A percentile compares a stretch with the other conserved stretches of the same genome.
Evolutionary conservation across 2,329 filamentous ascomycete genomes (phyloP).

Genomic region (Metarhizium robertsii): DNA sequence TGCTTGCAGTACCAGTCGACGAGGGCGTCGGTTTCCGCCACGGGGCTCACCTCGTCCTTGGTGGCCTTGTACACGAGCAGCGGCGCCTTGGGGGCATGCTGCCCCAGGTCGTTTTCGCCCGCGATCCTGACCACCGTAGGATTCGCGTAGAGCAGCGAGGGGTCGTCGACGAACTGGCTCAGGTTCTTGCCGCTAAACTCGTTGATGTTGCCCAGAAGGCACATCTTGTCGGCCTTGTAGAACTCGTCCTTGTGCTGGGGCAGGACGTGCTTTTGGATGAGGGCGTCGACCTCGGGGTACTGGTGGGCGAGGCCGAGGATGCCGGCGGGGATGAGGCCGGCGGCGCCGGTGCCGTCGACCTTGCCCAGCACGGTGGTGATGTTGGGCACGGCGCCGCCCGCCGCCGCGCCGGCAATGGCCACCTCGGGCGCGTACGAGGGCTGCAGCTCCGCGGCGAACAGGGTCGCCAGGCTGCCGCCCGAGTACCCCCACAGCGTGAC

Average conservation of each 20-base stretch:
- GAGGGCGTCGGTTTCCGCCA: background rate
- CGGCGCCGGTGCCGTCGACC: conserved; percentile 9
- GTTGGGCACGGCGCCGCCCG: conserved; percentile 15
- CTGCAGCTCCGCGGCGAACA: conserved; percentile 17
- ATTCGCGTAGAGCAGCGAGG: background rate
- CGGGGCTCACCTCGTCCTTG: conserved; percentile 1
- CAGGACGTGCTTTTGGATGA: conserved; percentile 11
- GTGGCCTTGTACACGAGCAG: conserved; percentile 2
- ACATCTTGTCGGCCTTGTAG: conserved; percentile 16
- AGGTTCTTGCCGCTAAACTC: conserved; percentile 26
- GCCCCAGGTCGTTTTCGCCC: background rate
- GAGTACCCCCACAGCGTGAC: conserved; percentile 35
- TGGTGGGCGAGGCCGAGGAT: conserved; percentile 14
- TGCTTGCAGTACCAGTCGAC: background rate
- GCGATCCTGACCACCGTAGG: background rate
- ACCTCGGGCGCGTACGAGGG: conserved; percentile 16
- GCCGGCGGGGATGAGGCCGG: conserved; percentile 14
- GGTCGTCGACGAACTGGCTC: conserved; percentile 28
- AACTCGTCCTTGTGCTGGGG: conserved; percentile 18
- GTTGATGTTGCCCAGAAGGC: conserved; percentile 13
- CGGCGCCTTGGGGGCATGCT: background rate
- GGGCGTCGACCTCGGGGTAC: conserved; percentile 8
- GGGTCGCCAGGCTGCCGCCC: conserved; percentile 13
- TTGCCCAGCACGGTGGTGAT: conserved; percentile 8
- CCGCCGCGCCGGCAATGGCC: conserved; percentile 14